Conservation (phyloP, 169 alveolate genomes). For the Eimeria maxima region DNA sequence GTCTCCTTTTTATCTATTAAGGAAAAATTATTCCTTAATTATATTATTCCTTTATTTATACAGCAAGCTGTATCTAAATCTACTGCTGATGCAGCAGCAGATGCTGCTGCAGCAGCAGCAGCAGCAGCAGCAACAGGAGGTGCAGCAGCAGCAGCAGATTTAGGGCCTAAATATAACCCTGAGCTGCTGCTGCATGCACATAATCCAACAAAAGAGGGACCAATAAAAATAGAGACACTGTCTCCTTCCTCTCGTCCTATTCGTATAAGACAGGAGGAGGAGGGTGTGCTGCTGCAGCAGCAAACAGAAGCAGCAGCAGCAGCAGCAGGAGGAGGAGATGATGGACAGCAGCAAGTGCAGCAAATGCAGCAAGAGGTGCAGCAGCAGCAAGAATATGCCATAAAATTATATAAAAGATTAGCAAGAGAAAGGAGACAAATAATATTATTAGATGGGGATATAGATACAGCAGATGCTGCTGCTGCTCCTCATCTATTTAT, state of each 20-base stretch:
- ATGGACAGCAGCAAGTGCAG: too few relatives aligned
- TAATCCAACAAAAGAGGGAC: neutral
- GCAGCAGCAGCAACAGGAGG: too few relatives aligned
- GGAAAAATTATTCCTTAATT: neutral
- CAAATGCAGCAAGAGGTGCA: constrained; percentile 12
- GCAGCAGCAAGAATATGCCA: constrained; percentile 40
- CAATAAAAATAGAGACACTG: neutral
- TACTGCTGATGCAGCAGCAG: too few relatives aligned
- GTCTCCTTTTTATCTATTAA: neutral
- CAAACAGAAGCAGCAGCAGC: neutral
- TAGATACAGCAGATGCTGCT: constrained; percentile 41
- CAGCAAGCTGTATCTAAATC: neutral
- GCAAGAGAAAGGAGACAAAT: constrained; percentile 32
- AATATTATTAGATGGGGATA: constrained; percentile 54
- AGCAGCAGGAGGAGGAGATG: too few relatives aligned
- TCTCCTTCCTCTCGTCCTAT: neutral
- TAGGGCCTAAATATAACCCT: too few relatives aligned
- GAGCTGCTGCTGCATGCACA: neutral
- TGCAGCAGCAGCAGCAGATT: too few relatives aligned
- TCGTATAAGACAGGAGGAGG: neutral
- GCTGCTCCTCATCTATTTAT: constrained; percentile 46
- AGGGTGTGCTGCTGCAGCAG: neutral
- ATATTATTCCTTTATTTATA: neutral
- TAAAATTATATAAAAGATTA: neutral
- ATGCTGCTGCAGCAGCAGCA: too few relatives aligned